Evolutionary conservation across 2,329 filamentous ascomycete genomes (phyloP).

Genomic region (Purpureocillium lavendulum): DNA sequence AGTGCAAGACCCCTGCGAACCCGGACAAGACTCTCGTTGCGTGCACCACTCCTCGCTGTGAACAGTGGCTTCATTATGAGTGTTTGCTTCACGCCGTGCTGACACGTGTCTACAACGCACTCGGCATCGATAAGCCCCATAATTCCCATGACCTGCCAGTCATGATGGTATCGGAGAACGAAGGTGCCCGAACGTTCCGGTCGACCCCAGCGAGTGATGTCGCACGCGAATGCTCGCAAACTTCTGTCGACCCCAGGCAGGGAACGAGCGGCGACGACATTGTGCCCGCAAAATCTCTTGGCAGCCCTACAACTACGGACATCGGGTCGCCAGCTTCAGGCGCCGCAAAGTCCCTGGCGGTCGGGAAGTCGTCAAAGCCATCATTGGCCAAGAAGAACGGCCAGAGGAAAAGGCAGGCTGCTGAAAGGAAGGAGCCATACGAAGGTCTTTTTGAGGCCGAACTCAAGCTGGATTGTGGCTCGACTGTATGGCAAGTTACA

Average conservation of each 20-base stretch:
- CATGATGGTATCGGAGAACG: constrained; percentile 28
- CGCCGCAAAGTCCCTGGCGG: constrained; percentile 12
- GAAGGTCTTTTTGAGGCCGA: constrained; percentile 42
- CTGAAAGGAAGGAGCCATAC: constrained; percentile 37
- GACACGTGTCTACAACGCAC: constrained; percentile 36
- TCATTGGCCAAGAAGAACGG: constrained; percentile 23
- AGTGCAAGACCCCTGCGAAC: constrained; percentile 52
- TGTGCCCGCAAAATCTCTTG: constrained; percentile 26
- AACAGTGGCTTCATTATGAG: constrained; percentile 55
- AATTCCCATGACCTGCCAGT: constrained; percentile 26
- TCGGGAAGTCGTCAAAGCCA: constrained; percentile 15
- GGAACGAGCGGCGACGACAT: constrained; percentile 32
- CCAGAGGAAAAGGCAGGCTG: constrained; percentile 25
- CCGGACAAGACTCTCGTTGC: constrained; percentile 52
- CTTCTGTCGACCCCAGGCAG: constrained; percentile 44
- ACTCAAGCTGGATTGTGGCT: constrained; percentile 37
- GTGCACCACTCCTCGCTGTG: constrained; percentile 46
- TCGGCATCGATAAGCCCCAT: constrained; percentile 44
- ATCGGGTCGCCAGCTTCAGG: constrained; percentile 21
- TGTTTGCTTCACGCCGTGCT: constrained; percentile 52
- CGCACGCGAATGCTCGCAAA: constrained; percentile 38
- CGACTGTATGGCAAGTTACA: constrained; percentile 41
- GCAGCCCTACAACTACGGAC: constrained; percentile 19
- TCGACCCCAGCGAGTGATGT: constrained; percentile 44
- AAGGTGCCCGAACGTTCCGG: constrained; percentile 17